These are phyloP conservation scores for Aphanoascus verrucosus DNA, from an alignment of 2,329 filamentous ascomycete species.

Conservation along the genomic window DNA sequence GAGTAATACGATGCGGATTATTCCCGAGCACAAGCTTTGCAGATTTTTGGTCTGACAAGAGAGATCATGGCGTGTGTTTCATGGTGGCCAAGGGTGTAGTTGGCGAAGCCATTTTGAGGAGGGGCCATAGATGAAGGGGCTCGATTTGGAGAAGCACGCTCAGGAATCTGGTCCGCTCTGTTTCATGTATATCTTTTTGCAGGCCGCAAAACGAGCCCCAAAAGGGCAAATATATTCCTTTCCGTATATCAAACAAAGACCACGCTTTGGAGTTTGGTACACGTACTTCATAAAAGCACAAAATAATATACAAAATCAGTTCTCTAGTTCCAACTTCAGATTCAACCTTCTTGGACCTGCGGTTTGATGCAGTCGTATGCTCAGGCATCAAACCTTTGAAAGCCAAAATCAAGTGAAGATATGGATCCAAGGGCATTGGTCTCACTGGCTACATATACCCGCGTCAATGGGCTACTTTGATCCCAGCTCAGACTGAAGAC, in stretches of 20 bases:
- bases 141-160: background rate
- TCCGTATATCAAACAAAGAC: background rate
- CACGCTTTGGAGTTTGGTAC: background rate
- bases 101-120: background rate
- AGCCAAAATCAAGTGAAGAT: background rate
- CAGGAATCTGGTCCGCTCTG: conserved; percentile 7
- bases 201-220: background rate
- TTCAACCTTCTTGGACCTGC: background rate
- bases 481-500: background rate
- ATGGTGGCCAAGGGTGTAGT: background rate
- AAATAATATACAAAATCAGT: background rate
- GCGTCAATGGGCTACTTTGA: background rate
- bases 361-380: background rate
- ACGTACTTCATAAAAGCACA: background rate
- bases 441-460: background rate
- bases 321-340: background rate
- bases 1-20: too few species aligned
- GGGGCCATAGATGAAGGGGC: background rate
- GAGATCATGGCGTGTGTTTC: background rate
- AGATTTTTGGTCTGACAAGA: background rate
- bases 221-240: background rate
- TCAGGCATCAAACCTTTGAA: background rate
- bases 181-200: background rate
- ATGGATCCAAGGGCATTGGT: background rate
- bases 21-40: too few species aligned